Evolutionary conservation across 495 filamentous ascomycete genomes (phyloP).

Genomic region (Penicillium manginii): DNA sequence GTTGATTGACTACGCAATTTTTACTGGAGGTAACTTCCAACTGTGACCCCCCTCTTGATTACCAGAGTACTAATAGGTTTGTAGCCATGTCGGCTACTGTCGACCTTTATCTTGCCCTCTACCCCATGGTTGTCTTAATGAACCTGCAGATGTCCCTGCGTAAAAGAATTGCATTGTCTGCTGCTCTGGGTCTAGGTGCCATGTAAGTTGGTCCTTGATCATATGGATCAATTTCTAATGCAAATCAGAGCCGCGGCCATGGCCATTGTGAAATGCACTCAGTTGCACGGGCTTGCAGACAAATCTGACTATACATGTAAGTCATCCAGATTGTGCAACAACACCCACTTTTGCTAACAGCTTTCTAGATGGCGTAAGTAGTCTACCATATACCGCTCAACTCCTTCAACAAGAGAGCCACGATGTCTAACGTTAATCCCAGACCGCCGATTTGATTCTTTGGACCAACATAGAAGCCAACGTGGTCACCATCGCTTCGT

Average conservation of each 20-base stretch:
- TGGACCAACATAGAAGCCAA: constrained; percentile 41
- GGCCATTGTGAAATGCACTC: constrained; percentile 43
- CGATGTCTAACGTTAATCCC: neutral
- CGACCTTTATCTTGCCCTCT: constrained; percentile 42
- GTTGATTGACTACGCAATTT: constrained; percentile 42
- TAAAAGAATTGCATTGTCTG: constrained; percentile 40
- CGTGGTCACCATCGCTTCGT: constrained; percentile 46
- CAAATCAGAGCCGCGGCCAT: constrained; percentile 33
- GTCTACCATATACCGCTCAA: neutral
- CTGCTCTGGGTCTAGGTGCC: constrained; percentile 39
- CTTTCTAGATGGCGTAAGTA: neutral
- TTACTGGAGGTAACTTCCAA: constrained; percentile 36
- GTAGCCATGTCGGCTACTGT: constrained; percentile 39
- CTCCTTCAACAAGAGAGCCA: neutral
- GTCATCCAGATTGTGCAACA: constrained; percentile 6
- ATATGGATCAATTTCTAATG: neutral
- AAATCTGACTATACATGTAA: constrained; percentile 41
- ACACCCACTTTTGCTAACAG: neutral
- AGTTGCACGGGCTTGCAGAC: constrained; percentile 39
- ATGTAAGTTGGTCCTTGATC: constrained; percentile 28
- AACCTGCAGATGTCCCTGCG: constrained; percentile 45
- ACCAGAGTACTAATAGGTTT: neutral
- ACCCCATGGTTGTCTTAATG: constrained; percentile 33
- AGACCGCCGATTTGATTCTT: neutral
- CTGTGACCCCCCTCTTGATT: neutral